Percentiles rank a stretch among this genome's conserved stretches.
Evolutionary conservation across 2,329 filamentous ascomycete species (phyloP).

Genomic region (Thelonectria rubi): DNA sequence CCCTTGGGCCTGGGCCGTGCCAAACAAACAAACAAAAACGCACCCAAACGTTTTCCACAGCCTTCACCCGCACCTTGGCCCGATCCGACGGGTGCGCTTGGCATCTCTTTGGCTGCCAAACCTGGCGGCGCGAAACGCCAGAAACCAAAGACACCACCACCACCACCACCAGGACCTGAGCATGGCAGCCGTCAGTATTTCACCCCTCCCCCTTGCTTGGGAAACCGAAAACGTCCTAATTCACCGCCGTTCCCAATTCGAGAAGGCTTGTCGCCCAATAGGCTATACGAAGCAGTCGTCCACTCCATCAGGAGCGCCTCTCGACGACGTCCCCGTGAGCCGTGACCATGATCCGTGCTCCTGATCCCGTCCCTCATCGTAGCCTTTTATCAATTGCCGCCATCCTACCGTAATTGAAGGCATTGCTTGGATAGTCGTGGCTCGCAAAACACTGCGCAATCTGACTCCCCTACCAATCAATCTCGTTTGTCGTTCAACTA

Average conservation of each 20-base stretch:
- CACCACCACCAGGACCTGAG: background rate
- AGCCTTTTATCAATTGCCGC: background rate
- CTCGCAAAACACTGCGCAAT: background rate
- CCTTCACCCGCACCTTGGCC: slow-evolving; percentile 33
- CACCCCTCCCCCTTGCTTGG: background rate
- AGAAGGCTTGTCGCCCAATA: background rate
- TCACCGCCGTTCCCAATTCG: background rate
- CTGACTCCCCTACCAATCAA: background rate
- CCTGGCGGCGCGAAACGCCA: background rate
- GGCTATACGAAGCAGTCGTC: background rate
- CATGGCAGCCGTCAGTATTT: background rate
- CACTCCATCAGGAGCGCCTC: no score
- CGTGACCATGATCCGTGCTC: background rate
- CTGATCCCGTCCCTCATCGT: background rate
- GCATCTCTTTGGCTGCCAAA: slow-evolving; percentile 2
- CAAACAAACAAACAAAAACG: slow-evolving; percentile 8
- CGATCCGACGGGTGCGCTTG: slow-evolving; percentile 31
- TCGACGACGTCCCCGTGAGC: no score
- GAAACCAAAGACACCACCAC: background rate
- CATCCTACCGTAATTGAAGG: background rate
- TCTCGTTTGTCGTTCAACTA: background rate
- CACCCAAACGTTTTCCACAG: slow-evolving; percentile 23
- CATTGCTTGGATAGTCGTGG: no score
- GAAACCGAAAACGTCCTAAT: background rate
- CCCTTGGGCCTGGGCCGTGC: slow-evolving; percentile 10